Base-by-base conservation (phyloP, 2,329 filamentous ascomycete species). In the Mycosphaerella sp. region DNA sequence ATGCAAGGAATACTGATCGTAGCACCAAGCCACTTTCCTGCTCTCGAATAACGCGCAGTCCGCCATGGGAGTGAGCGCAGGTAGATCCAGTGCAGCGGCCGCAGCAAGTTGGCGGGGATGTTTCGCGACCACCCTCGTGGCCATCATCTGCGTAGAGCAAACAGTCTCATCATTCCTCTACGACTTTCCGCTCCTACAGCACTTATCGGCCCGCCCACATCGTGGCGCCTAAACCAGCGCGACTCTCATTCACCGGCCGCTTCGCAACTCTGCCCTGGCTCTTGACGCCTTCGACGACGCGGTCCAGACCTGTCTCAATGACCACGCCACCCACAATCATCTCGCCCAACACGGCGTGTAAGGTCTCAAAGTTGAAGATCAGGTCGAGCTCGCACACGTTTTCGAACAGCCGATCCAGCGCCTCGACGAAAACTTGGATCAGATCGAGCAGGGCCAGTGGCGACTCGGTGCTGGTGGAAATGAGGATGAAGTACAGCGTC, bases 311-410 rank as follows among this genome's bases (percentile, higher is more conserved):
- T 32, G 92, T 96, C 75, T 97, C 92, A 23, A 97, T 84, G 12
- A 97, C 92, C 11, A 96, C 89, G 1, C 92, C 92, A 11, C 92
- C 92, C 12, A 95, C 88, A 53, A 97, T 87, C 89, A 97, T 95
- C 77, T 97, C 92, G 54, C 84, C 85, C 8, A 97, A 76, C 12
- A 90, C 84, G 7, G 92, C 87, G 76, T 98, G 93, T 66, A 98
- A 78, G 12, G 90, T 95, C 79, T 98, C 93, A 65, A 95, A 98
- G 70, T 97, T 97, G 77, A 98, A 98, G 71, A 98, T 98, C 63
- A 98, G 80, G 72, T 98, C 91, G 53, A 98, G 78, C 76, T 98
- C 93, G 79, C 93, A 98, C 8, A 98, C 93, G 70, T 98, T 96
- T 74, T 97, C 93, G 69, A 98, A 98, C 40, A 98, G 79, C 60